Conservation (phyloP, 2,329 filamentous ascomycete genomes). For the Fusarium fujikuroi region DNA sequence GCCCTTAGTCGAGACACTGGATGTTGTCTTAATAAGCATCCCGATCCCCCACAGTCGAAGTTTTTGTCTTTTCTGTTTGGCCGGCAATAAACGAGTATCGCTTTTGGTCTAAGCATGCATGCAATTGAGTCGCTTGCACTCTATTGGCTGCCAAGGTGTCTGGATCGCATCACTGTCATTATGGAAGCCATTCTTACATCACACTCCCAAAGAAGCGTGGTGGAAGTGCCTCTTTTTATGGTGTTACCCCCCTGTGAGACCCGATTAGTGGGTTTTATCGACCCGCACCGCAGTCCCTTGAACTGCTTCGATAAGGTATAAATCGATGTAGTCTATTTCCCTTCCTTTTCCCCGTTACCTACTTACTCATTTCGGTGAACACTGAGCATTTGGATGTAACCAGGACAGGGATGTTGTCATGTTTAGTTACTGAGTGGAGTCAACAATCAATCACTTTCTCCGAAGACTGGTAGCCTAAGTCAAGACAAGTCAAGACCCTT, state of each 20-base stretch:
- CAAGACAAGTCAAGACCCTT: background rate
- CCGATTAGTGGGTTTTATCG: background rate
- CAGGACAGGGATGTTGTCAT: background rate
- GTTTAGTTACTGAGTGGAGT: background rate
- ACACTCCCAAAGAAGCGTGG: constrained; percentile 3
- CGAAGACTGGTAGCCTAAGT: background rate
- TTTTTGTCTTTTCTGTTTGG: constrained; percentile 4
- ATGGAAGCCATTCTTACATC: background rate
- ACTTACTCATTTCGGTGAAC: background rate
- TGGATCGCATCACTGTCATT: constrained; percentile 25
- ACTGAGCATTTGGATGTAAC: background rate
- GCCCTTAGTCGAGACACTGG: background rate
- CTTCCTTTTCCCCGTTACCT: background rate
- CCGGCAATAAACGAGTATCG: constrained; percentile 19
- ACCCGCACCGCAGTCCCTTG: background rate
- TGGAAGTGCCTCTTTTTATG: background rate
- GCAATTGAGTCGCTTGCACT: constrained; percentile 6
- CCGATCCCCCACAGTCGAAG: background rate
- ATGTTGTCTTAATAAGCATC: background rate
- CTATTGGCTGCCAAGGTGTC: constrained; percentile 33
- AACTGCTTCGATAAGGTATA: background rate
- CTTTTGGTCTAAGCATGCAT: constrained; percentile 1
- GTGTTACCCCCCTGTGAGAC: background rate
- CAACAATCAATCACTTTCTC: background rate
- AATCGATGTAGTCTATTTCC: background rate